phyloP scores from a whole-genome alignment of 2,329 filamentous ascomycete species.

The Botrytis tulipae region DNA sequence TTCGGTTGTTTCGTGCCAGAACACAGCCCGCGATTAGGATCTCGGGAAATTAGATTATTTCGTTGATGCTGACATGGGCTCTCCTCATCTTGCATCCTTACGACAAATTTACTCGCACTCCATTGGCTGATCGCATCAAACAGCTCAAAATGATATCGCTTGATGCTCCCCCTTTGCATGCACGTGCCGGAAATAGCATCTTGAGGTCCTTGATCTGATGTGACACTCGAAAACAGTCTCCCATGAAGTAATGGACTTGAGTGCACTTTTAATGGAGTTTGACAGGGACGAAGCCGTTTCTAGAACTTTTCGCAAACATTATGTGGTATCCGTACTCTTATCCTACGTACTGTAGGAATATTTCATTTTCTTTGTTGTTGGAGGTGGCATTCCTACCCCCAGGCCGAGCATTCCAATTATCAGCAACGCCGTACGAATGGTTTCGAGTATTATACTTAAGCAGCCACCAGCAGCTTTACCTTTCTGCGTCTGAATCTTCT shows the following conservation, averaged over 20 bases:
- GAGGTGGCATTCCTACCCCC: not conserved
- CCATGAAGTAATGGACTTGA: not conserved
- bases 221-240: not conserved
- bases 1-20: not conserved
- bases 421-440: not conserved
- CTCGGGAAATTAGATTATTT: conserved; percentile 10
- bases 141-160: conserved; percentile 2
- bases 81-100: conserved; percentile 11
- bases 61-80: conserved; percentile 9
- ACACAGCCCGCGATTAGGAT: conserved; percentile 15
- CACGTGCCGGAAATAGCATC: not conserved
- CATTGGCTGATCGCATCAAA: not conserved
- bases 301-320: not conserved
- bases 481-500: not conserved
- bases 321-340: not conserved
- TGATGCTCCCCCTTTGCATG: not conserved
- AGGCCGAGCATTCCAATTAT: conserved; percentile 12
- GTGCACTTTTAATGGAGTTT: not conserved
- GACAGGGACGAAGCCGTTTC: conserved; percentile 6
- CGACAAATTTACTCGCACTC: not conserved
- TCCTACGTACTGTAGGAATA: conserved; percentile 1
- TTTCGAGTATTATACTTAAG: conserved; percentile 12
- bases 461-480: conserved; percentile 3
- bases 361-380: not conserved
- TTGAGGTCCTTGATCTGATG: not conserved